Conservation (phyloP, 352 stramenopile species). For the Globisporangium paddicum region DNA sequence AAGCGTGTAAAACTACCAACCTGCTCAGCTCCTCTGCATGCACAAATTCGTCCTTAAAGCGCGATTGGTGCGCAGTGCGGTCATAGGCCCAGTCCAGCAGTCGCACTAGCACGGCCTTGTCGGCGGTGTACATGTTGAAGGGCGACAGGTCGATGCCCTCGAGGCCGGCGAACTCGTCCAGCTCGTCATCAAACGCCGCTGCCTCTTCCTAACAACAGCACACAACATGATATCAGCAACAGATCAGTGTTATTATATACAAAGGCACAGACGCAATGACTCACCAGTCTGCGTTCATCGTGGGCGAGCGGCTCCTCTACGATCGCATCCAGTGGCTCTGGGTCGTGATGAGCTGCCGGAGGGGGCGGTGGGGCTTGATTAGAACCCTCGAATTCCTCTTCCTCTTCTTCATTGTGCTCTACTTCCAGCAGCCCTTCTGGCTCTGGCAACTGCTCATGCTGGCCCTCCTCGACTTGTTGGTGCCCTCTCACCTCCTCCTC, state of each 20-base stretch:
- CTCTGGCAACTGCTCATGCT: not conserved
- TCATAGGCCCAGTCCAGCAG: conserved; percentile 70
- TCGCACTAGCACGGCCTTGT: conserved; percentile 37
- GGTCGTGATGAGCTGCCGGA: not conserved
- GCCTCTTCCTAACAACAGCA: not conserved
- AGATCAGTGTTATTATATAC: not conserved
- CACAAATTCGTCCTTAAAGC: conserved; percentile 41
- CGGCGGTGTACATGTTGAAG: conserved; percentile 54
- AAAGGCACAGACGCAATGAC: not conserved
- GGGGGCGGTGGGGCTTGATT: not conserved
- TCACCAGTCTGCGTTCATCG: conserved; percentile 4
- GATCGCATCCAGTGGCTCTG: not conserved
- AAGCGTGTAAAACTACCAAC: not conserved
- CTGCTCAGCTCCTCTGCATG: conserved; percentile 40
- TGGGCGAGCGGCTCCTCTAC: not conserved
- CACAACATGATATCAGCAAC: not conserved
- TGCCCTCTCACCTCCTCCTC: not conserved
- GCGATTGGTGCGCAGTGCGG: conserved; percentile 27
- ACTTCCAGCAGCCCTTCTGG: not conserved
- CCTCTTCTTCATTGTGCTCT: not conserved
- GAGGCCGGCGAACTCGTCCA: conserved; percentile 25
- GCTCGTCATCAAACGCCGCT: not conserved
- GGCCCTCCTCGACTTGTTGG: not conserved
- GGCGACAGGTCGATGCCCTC: conserved; percentile 41
- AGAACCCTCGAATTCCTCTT: not conserved